phyloP scores from a whole-genome alignment of 306 rosid species.

The Ochetophila trinervis region DNA sequence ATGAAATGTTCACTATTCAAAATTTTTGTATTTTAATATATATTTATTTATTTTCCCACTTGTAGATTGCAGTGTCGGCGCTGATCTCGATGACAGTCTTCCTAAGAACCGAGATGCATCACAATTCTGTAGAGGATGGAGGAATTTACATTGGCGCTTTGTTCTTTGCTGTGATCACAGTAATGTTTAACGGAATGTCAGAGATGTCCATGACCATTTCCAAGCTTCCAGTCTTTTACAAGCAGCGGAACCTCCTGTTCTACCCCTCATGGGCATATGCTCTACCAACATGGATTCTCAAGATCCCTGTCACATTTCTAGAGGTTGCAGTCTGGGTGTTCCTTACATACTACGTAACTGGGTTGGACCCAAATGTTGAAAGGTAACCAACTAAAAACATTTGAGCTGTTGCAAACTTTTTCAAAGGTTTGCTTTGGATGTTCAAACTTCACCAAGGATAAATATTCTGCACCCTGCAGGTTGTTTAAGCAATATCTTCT shows the following conservation, averaged over 20 bases:
- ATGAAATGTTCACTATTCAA: neutral
- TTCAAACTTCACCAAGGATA: neutral
- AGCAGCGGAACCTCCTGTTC: slow-evolving; percentile 39
- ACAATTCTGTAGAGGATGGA: slow-evolving; percentile 17
- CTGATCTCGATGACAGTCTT: slow-evolving; percentile 48
- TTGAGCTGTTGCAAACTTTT: neutral
- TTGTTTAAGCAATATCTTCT: slow-evolving; percentile 50
- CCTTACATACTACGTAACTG: slow-evolving; percentile 51
- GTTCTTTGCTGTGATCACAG: slow-evolving; percentile 47
- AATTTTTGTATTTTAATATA: neutral
- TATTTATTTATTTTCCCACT: neutral
- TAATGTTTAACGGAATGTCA: slow-evolving; percentile 47
- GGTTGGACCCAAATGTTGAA: slow-evolving; percentile 63
- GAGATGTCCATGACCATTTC: slow-evolving; percentile 33
- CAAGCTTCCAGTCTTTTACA: slow-evolving; percentile 45
- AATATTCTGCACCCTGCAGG: slow-evolving; percentile 43
- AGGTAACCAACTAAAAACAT: slow-evolving; percentile 32
- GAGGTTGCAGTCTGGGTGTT: slow-evolving; percentile 33
- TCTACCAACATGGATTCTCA: slow-evolving; percentile 33
- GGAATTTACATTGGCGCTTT: slow-evolving; percentile 51
- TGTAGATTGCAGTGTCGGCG: slow-evolving; percentile 39
- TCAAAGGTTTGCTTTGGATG: neutral
- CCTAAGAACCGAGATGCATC: slow-evolving; percentile 54
- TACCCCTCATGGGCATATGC: slow-evolving; percentile 43
- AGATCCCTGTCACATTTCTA: slow-evolving; percentile 34